Evolutionary conservation across 345 rosid species (phyloP).

Genomic region (Eucalyptus viminalis): DNA sequence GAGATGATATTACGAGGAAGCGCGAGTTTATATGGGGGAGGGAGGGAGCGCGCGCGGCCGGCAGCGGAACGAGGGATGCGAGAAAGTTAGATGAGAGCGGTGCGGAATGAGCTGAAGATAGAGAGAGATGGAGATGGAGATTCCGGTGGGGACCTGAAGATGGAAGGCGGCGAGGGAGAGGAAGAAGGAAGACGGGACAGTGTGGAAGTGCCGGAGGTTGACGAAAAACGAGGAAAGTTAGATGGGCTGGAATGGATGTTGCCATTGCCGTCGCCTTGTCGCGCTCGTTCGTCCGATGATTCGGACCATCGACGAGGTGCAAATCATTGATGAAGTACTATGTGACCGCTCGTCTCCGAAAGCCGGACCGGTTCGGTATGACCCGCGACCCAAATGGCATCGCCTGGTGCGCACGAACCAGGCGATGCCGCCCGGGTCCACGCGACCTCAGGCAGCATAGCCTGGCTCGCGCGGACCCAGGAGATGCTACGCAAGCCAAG

Average conservation of each 20-base stretch:
- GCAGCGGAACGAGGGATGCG: background rate
- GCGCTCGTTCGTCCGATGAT: background rate
- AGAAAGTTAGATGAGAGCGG: constrained; percentile 3
- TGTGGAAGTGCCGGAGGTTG: background rate
- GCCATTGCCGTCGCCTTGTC: background rate
- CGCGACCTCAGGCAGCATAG: no score
- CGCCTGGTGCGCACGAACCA: no score
- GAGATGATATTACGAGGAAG: background rate
- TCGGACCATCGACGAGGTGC: background rate
- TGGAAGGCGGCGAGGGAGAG: background rate
- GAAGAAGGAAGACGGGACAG: background rate
- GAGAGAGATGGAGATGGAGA: background rate
- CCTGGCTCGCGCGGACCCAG: no score
- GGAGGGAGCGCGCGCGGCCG: background rate
- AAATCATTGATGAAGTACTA: background rate
- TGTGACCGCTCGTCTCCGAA: background rate
- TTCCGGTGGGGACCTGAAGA: background rate
- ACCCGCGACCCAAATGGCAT: no score
- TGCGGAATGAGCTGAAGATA: background rate
- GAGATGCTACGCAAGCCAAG: no score
- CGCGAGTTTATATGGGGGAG: background rate
- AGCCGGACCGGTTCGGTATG: background rate
- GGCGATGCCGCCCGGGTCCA: no score
- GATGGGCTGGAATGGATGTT: background rate
- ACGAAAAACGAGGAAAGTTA: background rate